Evolutionary conservation across 768 basidiomycete species (phyloP).

Genomic region (Suillus lakei): DNA sequence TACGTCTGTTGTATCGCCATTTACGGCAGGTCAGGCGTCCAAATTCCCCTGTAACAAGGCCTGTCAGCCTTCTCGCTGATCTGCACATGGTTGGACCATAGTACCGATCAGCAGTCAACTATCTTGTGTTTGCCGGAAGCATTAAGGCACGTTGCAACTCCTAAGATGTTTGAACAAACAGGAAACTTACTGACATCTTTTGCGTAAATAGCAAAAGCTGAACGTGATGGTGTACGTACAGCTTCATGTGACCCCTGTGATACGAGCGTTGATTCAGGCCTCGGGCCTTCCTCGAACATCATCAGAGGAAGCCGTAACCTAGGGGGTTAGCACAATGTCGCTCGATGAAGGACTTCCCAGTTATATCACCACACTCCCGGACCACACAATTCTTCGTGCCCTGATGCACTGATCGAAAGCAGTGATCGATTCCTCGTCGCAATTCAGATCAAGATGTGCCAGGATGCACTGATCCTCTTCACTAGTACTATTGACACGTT

Average conservation of each 20-base stretch:
- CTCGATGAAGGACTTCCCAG: background rate
- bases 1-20: background rate
- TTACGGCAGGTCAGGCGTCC: background rate
- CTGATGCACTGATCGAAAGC: background rate
- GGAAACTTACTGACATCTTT: background rate
- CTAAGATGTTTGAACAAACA: background rate
- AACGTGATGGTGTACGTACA: background rate
- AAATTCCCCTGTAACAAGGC: background rate
- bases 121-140: background rate
- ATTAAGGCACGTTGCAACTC: background rate
- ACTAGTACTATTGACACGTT: background rate
- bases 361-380: background rate
- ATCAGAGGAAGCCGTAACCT: background rate
- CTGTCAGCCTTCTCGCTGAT: slow-evolving; percentile 1
- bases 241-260: background rate
- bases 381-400: background rate
- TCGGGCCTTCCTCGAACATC: background rate
- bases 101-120: background rate
- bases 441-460: background rate
- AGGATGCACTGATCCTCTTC: background rate
- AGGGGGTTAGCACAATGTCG: background rate
- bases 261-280: background rate
- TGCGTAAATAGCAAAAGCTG: background rate
- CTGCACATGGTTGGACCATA: background rate
- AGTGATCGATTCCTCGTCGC: background rate